Percentiles rank a stretch among this genome's conserved stretches.
Conservation (phyloP, 805 yeast genomes). For the Blastobotrys attinorum region DNA sequence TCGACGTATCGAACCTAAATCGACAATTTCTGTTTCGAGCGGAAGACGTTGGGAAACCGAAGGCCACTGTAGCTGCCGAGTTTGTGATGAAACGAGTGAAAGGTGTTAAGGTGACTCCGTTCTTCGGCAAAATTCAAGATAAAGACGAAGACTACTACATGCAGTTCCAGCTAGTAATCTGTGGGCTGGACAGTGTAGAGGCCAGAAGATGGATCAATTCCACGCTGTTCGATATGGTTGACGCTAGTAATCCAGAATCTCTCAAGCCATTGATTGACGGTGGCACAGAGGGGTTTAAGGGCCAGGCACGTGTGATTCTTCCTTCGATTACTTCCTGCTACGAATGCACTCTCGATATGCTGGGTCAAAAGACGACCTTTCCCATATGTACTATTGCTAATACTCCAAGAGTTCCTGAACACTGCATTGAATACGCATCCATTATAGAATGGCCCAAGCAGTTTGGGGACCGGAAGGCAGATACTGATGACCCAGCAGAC, state of each 20-base stretch:
- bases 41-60: conserved; percentile 54
- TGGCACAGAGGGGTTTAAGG: conserved; percentile 91
- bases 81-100: conserved; percentile 41
- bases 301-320: conserved; percentile 79
- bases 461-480: conserved; percentile 40
- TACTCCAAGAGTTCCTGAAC: conserved; percentile 91
- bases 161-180: conserved; percentile 63
- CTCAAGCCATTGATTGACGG: conserved; percentile 78
- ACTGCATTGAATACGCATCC: conserved; percentile 86
- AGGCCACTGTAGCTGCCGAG: conserved; percentile 57
- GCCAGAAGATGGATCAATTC: conserved; percentile 88
- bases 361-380: conserved; percentile 50
- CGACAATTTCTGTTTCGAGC: conserved; percentile 65
- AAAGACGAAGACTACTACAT: conserved; percentile 53
- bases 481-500: conserved; percentile 61
- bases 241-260: conserved; percentile 35
- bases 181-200: conserved; percentile 84
- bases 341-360: conserved; percentile 79
- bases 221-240: conserved; percentile 56
- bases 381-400: conserved; percentile 94
- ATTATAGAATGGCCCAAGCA: conserved; percentile 62
- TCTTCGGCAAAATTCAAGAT: conserved; percentile 58
- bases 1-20: conserved; percentile 67
- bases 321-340: conserved; percentile 86
- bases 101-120: conserved; percentile 44